A percentile compares a stretch with the other conserved stretches of the same genome.
These are phyloP conservation scores for Hyphopichia fennica DNA, from an alignment of 1,139 yeast genomes.

Conservation along the genomic window DNA sequence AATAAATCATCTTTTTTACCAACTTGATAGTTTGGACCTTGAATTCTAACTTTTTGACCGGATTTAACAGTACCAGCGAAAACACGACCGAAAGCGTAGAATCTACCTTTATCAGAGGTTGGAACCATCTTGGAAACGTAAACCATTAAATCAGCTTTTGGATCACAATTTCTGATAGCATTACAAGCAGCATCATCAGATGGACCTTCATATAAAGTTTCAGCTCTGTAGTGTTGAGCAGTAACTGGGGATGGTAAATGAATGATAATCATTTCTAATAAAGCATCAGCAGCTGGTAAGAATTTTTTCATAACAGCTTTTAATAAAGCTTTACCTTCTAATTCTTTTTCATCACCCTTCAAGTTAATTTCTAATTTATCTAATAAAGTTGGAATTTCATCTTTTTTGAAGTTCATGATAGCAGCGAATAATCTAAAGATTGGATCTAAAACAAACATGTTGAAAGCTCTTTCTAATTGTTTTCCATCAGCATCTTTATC, in stretches of 20 bases:
- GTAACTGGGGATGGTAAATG: conserved; percentile 99
- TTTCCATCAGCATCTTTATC: conserved; percentile 95
- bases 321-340: conserved; percentile 97
- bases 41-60: conserved; percentile 99
- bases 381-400: conserved; percentile 84
- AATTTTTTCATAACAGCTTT: conserved; percentile 99
- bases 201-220: conserved; percentile 99
- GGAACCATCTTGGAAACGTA: conserved; percentile 99
- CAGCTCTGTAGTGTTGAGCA: conserved; percentile 99
- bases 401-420: conserved; percentile 69
- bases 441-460: conserved; percentile 99
- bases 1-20: conserved; percentile 98
- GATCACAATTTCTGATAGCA: conserved; percentile 98
- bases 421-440: conserved; percentile 76
- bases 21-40: conserved; percentile 99
- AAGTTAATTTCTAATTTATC: conserved; percentile 90
- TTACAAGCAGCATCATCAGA: conserved; percentile 86
- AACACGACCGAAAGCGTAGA: conserved; percentile 99
- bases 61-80: conserved; percentile 99
- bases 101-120: conserved; percentile 99
- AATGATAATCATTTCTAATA: conserved; percentile 97
- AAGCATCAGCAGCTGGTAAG: conserved; percentile 99
- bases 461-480: conserved; percentile 97
- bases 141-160: conserved; percentile 96
- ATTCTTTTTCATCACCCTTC: conserved; percentile 94